Evolutionary conservation across 73 alveolate species (phyloP).

Genomic region (Blepharisma stoltei): DNA sequence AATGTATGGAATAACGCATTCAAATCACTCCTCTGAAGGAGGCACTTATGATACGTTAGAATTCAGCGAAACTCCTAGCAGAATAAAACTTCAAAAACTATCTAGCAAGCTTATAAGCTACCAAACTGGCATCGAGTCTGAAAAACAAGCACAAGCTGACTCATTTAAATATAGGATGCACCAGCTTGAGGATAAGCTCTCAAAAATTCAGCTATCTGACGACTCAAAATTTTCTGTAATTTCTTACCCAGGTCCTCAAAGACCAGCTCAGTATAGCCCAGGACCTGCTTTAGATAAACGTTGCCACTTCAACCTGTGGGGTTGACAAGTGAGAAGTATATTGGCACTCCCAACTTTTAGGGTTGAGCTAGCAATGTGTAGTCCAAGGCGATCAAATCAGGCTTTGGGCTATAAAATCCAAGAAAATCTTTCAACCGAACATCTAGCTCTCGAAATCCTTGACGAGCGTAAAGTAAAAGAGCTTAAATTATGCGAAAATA

Average conservation of each 20-base stretch:
- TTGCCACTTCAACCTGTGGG: no score
- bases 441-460: slow-evolving; percentile 43
- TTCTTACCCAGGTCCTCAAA: slow-evolving; percentile 28
- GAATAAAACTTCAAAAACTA: background rate
- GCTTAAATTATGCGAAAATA: slow-evolving; percentile 50
- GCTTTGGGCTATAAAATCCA: no score
- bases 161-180: background rate
- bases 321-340: no score
- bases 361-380: no score
- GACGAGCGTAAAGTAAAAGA: slow-evolving; percentile 59
- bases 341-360: no score
- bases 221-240: slow-evolving; percentile 48
- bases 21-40: no score
- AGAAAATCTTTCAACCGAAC: slow-evolving; percentile 41
- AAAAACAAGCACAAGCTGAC: background rate
- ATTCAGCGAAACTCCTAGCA: background rate
- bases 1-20: no score
- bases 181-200: slow-evolving; percentile 7
- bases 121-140: background rate
- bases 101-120: background rate
- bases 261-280: slow-evolving; percentile 44
- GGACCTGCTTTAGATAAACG: no score
- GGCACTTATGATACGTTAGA: no score
- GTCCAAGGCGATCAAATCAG: no score
- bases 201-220: slow-evolving; percentile 28